Percentiles rank a stretch among this genome's conserved stretches.
Evolutionary conservation across 176 grass and related monocot genomes (phyloP).

Genomic region (Raddia distichophylla): DNA sequence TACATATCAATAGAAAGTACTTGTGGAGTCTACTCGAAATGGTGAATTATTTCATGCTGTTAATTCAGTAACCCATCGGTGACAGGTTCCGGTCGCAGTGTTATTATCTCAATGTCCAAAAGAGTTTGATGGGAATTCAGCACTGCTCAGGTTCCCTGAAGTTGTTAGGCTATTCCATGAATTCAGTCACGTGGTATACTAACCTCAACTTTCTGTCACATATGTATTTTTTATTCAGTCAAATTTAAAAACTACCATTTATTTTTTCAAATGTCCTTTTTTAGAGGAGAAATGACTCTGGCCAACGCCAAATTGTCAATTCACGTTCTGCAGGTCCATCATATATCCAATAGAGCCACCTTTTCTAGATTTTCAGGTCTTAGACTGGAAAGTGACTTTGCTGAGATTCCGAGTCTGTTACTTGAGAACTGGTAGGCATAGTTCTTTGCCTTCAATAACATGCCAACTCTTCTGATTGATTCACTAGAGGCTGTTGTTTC

Average conservation of each 20-base stretch:
- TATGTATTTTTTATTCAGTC: not conserved
- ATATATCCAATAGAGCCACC: constrained; percentile 74
- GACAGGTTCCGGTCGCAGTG: constrained; percentile 77
- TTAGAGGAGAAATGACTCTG: constrained; percentile 14
- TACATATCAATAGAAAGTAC: constrained; percentile 10
- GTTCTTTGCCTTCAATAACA: constrained; percentile 31
- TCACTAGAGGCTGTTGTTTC: constrained; percentile 13
- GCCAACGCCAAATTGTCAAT: constrained; percentile 5
- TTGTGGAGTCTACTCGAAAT: constrained; percentile 9
- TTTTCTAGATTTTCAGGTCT: constrained; percentile 90
- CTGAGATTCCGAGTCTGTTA: constrained; percentile 84
- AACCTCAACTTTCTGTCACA: constrained; percentile 34
- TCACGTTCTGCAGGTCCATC: constrained; percentile 73
- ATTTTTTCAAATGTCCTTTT: not conserved
- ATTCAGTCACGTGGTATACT: constrained; percentile 93
- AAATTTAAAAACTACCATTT: constrained; percentile 4
- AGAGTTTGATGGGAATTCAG: constrained; percentile 73
- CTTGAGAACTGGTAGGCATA: constrained; percentile 85
- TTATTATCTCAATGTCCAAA: constrained; percentile 85
- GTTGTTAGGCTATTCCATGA: constrained; percentile 97
- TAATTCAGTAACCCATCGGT: constrained; percentile 14
- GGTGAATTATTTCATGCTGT: constrained; percentile 28
- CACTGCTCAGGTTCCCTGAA: constrained; percentile 79
- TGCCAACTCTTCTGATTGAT: constrained; percentile 6
- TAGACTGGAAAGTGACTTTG: constrained; percentile 74